Base-by-base conservation (phyloP, 345 rosid species). In the Euclidium syriacum region DNA sequence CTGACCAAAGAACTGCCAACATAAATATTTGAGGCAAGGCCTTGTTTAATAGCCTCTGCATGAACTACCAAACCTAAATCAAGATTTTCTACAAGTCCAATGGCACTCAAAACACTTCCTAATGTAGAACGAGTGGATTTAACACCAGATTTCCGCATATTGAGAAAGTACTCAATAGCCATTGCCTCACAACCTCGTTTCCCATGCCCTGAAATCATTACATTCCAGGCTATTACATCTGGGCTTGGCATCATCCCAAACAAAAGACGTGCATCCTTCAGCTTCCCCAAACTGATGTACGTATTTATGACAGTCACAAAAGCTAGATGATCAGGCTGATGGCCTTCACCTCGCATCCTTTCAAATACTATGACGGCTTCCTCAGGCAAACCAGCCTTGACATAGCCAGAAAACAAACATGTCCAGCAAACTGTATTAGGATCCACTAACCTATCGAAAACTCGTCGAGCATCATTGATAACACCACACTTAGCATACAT, bases 151-250 rank as follows among this genome's bases (percentile, higher is more conserved):
- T 73, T 80, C 70, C 94, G 72, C 96, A 92, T 88, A 41, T 71
- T 75, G 48, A 58, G 74, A 33, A 78, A 92, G 55, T 80, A 77
- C 1, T 75, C 53, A 34, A 85, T 44, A 65, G 96, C 92, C 62
- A 83, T 68, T 1, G 24, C 64, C 67, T 75, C 82, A 41, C 68
- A 73, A 44, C 96, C 96, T 75, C 82, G 78, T 74, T 89, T 74
- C 25, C 89, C 79, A 77, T 92, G 89, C 65, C 92, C 96, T 19
- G 98, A 86, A 47, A 92, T 88, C 89, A 92, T 83, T 67, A 92
- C 82, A 76, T 92, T 92, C 95, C 98, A 89, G 4, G 95, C 94
- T 6, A 92, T 85, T 39, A 86, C 89, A 79, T 85, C 81, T 11
- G 82, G 94, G 55, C 52, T 78, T 48, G 78, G 79, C 78, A 86